Evolutionary conservation across 306 rosid species (phyloP).

Genomic region (Morella rubra): DNA sequence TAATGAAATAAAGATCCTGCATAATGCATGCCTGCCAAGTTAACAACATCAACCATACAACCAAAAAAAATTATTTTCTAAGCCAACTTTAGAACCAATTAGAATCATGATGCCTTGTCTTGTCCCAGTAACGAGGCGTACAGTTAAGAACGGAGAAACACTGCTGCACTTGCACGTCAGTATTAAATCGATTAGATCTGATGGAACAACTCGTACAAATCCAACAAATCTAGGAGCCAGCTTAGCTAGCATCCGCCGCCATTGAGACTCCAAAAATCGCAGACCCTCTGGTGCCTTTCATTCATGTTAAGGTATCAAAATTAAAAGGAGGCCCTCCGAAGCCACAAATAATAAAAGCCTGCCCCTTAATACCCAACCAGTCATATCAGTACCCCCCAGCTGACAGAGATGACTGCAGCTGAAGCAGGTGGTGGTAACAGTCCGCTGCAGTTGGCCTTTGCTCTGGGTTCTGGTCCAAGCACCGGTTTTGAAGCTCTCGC

Average conservation of each 20-base stretch:
- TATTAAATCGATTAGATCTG: slow-evolving; percentile 34
- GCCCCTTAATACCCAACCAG: background rate
- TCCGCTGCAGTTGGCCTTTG: slow-evolving; percentile 93
- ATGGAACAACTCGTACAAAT: slow-evolving; percentile 26
- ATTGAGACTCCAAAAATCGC: slow-evolving; percentile 34
- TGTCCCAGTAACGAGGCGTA: slow-evolving; percentile 13
- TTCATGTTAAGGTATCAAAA: slow-evolving; percentile 24
- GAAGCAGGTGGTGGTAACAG: slow-evolving; percentile 93
- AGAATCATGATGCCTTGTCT: slow-evolving; percentile 13
- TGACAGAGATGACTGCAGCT: slow-evolving; percentile 76
- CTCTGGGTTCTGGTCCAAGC: slow-evolving; percentile 89
- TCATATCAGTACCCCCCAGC: slow-evolving; percentile 61
- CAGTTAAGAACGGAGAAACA: slow-evolving; percentile 42
- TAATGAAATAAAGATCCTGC: too few species aligned
- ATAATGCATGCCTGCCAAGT: too few species aligned
- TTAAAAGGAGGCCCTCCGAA: background rate
- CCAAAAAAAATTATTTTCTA: too few species aligned
- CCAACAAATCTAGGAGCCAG: background rate
- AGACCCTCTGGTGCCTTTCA: background rate
- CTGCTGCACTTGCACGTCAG: slow-evolving; percentile 33
- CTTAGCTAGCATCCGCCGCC: slow-evolving; percentile 48
- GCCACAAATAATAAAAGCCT: slow-evolving; percentile 4
- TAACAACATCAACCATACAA: too few species aligned
- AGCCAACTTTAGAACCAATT: background rate
- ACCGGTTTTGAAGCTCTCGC: slow-evolving; percentile 70